phyloP scores from a whole-genome alignment of 306 rosid genomes.

The Pyrus betulifolia region DNA sequence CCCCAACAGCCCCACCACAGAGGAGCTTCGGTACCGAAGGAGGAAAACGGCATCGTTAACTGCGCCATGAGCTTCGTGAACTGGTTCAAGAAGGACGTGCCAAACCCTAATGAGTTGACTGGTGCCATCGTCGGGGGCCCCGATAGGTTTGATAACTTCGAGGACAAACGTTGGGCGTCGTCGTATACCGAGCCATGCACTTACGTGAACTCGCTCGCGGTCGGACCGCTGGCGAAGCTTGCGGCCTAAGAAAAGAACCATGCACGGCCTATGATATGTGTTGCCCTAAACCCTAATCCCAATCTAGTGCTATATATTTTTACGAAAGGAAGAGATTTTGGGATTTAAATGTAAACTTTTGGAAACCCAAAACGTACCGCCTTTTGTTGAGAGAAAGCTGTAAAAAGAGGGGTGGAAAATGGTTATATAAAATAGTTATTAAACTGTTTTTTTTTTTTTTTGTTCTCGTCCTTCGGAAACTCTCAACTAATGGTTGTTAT shows the following conservation, averaged over 20 bases:
- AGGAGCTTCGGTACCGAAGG: constrained; percentile 62
- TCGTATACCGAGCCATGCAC: constrained; percentile 77
- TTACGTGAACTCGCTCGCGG: constrained; percentile 68
- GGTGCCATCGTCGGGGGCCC: constrained; percentile 94
- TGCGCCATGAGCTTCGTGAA: constrained; percentile 44
- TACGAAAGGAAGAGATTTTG: background rate
- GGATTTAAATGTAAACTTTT: background rate
- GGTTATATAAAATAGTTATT: background rate
- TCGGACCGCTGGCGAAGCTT: constrained; percentile 71
- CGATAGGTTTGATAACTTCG: constrained; percentile 45
- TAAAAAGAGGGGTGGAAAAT: background rate
- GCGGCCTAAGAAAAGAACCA: constrained; percentile 11
- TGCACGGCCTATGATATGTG: background rate
- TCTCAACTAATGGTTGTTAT: background rate
- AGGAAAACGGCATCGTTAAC: background rate
- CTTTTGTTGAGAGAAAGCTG: background rate
- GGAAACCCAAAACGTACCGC: background rate
- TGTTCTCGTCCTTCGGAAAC: background rate
- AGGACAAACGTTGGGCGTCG: constrained; percentile 65
- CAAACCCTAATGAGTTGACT: constrained; percentile 75
- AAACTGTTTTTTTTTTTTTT: no score
- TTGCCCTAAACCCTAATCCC: background rate
- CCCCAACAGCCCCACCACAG: constrained; percentile 84
- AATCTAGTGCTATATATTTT: background rate
- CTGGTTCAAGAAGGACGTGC: constrained; percentile 41